These are phyloP conservation scores for Lipomyces yamanashiensis DNA, from an alignment of 805 yeast genomes.

Conservation along the genomic window DNA sequence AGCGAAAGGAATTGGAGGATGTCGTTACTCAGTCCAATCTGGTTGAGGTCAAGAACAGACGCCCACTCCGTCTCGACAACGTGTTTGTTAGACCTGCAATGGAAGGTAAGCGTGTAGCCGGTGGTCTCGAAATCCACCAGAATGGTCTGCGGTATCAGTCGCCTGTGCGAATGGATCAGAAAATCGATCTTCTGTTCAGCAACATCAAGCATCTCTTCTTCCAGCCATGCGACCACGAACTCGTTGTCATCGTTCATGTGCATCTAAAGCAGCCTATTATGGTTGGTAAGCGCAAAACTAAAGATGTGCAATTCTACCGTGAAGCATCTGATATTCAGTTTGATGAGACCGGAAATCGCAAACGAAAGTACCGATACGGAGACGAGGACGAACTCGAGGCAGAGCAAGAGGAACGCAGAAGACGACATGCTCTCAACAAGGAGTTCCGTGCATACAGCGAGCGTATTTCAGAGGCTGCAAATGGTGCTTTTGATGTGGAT, in stretches of 20 bases:
- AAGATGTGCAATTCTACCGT: slow-evolving; percentile 93
- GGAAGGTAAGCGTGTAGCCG: slow-evolving; percentile 94
- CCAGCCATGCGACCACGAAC: slow-evolving; percentile 95
- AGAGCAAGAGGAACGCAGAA: slow-evolving; percentile 95
- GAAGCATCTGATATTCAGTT: slow-evolving; percentile 96
- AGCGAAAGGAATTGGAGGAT: slow-evolving; percentile 88
- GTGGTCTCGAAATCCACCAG: slow-evolving; percentile 87
- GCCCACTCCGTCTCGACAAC: slow-evolving; percentile 84
- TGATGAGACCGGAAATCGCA: slow-evolving; percentile 95
- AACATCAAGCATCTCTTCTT: slow-evolving; percentile 92
- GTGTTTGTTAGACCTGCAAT: slow-evolving; percentile 95
- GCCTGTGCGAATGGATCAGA: slow-evolving; percentile 79
- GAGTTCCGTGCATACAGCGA: slow-evolving; percentile 91
- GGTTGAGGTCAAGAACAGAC: slow-evolving; percentile 77
- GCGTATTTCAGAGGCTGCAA: slow-evolving; percentile 83
- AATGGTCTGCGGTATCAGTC: slow-evolving; percentile 95
- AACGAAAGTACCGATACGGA: slow-evolving; percentile 84
- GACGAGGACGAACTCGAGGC: slow-evolving; percentile 98
- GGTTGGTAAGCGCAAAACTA: slow-evolving; percentile 94
- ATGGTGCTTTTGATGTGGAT: slow-evolving; percentile 84
- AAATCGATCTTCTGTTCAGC: slow-evolving; percentile 83
- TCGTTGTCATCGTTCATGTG: slow-evolving; percentile 88
- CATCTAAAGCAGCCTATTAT: slow-evolving; percentile 91
- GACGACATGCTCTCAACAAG: slow-evolving; percentile 86
- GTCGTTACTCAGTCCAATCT: slow-evolving; percentile 90